A percentile compares a stretch with the other conserved stretches of the same genome.
These are phyloP conservation scores for Coprinopsis cinerea DNA, from an alignment of 768 basidiomycete species.

Conservation along the genomic window DNA sequence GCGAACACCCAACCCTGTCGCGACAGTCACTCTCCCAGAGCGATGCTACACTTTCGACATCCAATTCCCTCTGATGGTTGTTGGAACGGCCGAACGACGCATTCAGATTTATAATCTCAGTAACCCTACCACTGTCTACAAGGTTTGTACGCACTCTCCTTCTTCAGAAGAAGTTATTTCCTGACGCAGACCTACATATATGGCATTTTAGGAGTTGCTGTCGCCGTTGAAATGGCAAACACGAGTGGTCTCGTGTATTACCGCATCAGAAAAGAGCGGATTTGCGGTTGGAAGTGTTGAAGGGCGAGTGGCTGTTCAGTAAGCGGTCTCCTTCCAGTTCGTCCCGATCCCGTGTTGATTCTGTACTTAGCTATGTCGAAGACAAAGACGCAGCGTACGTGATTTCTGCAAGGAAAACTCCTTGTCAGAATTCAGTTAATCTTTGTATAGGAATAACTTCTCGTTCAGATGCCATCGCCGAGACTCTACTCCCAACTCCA, in stretches of 20 bases:
- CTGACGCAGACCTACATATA: neutral
- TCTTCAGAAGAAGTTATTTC: neutral
- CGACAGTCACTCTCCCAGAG: constrained; percentile 79
- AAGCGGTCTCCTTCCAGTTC: no score
- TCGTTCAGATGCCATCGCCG: neutral
- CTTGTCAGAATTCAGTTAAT: neutral
- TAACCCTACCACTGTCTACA: constrained; percentile 74
- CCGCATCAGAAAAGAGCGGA: constrained; percentile 56
- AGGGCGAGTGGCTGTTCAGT: constrained; percentile 96
- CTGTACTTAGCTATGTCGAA: no score
- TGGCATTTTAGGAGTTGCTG: constrained; percentile 52
- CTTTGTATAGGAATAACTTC: neutral
- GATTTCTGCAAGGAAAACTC: no score
- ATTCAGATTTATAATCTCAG: constrained; percentile 85
- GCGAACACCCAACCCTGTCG: constrained; percentile 67
- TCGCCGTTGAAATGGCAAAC: constrained; percentile 96
- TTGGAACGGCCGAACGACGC: constrained; percentile 89
- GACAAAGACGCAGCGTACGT: no score
- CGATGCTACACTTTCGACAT: constrained; percentile 86
- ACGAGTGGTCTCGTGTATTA: constrained; percentile 79
- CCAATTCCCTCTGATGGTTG: constrained; percentile 79
- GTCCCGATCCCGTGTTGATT: no score
- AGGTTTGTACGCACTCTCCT: constrained; percentile 38
- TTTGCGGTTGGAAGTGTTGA: constrained; percentile 86
- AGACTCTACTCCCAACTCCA: neutral